These are phyloP conservation scores for Naganishia onofrii DNA, from an alignment of 768 basidiomycete genomes.

Conservation along the genomic window DNA sequence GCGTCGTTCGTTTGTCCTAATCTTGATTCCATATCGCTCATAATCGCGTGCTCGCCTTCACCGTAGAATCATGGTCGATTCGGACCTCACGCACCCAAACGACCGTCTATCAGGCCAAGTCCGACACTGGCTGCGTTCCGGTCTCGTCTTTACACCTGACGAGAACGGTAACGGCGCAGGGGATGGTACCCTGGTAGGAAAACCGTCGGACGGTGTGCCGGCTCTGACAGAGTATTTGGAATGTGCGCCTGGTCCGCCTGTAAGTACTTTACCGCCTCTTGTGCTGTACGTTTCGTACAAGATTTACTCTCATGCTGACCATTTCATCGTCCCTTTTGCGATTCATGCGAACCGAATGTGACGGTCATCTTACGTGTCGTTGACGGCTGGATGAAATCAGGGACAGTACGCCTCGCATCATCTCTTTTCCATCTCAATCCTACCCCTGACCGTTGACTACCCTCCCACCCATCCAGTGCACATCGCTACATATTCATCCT, in stretches of 20 bases:
- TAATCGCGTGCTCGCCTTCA: too few relatives aligned
- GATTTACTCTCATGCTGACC: too few relatives aligned
- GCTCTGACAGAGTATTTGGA: conserved; percentile 28
- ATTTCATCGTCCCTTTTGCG: too few relatives aligned
- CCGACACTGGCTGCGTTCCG: conserved; percentile 19
- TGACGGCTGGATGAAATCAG: not conserved
- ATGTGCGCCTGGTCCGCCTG: conserved; percentile 28
- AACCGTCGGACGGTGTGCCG: not conserved
- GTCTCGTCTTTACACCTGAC: conserved; percentile 4
- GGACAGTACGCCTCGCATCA: not conserved
- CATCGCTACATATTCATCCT: conserved; percentile 26
- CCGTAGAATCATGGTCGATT: conserved; percentile 23
- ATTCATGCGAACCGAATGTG: too few relatives aligned
- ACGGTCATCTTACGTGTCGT: too few relatives aligned
- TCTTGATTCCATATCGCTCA: too few relatives aligned
- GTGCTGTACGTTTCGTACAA: too few relatives aligned
- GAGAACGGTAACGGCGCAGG: too few relatives aligned
- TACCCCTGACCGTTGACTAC: not conserved
- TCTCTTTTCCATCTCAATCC: not conserved
- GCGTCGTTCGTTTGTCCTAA: too few relatives aligned
- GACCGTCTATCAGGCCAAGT: conserved; percentile 27
- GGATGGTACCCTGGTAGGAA: not conserved
- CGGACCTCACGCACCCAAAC: conserved; percentile 25
- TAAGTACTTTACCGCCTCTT: too few relatives aligned
- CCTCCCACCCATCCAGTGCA: not conserved